These are phyloP conservation scores for Cryptococcus sp. DNA, from an alignment of 1,284 basidiomycete species.

Conservation along the genomic window DNA sequence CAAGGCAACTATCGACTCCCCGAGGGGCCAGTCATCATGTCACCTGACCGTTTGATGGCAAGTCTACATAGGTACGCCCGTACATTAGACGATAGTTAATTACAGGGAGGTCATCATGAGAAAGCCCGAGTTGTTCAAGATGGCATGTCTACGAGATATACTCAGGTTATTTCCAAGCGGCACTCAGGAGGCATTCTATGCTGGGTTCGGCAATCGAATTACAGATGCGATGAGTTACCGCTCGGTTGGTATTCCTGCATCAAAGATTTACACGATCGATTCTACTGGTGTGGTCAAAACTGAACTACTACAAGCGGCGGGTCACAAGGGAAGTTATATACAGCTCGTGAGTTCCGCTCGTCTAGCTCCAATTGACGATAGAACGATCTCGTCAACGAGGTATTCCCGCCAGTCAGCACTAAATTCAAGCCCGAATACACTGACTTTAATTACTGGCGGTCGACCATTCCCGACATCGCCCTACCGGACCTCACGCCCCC, in stretches of 20 bases:
- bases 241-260: conserved; percentile 89
- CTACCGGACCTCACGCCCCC: conserved; percentile 87
- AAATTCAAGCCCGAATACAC: conserved; percentile 87
- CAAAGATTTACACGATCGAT: conserved; percentile 97
- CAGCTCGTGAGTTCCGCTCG: conserved; percentile 22
- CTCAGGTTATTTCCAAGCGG: conserved; percentile 80
- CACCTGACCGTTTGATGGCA: conserved; percentile 91
- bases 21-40: conserved; percentile 99
- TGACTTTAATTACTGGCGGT: conserved; percentile 96
- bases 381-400: conserved; percentile 98
- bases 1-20: conserved; percentile 95
- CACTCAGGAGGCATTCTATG: conserved; percentile 73
- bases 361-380: conserved; percentile 48
- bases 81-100: not conserved
- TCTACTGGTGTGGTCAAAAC: conserved; percentile 94
- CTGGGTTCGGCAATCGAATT: conserved; percentile 97
- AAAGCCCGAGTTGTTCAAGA: conserved; percentile 99
- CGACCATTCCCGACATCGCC: conserved; percentile 68
- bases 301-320: conserved; percentile 90
- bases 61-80: conserved; percentile 77
- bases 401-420: conserved; percentile 93
- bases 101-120: conserved; percentile 92
- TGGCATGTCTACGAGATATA: conserved; percentile 97
- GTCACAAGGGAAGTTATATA: conserved; percentile 73
- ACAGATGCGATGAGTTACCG: conserved; percentile 97